These are phyloP conservation scores for Begonia masoniana DNA, from an alignment of 306 rosid species.

Conservation along the genomic window DNA sequence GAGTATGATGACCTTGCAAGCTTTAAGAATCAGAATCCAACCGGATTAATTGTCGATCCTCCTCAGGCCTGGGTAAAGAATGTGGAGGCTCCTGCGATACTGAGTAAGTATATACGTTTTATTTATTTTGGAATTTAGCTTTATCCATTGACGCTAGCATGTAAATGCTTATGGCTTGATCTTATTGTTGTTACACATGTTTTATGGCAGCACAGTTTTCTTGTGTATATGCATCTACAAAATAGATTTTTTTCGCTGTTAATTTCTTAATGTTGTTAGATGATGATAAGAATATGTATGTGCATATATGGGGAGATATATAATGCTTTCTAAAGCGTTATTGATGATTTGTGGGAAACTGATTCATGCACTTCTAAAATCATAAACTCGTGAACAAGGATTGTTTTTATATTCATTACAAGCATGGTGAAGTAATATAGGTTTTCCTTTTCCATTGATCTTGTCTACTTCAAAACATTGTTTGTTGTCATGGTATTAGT, in stretches of 20 bases:
- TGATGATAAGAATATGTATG: too few species aligned
- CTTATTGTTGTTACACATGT: background rate
- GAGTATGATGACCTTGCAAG: conserved; percentile 43
- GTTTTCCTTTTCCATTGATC: background rate
- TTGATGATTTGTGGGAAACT: too few species aligned
- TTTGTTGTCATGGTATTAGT: too few species aligned
- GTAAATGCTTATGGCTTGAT: background rate
- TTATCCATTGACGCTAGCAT: background rate
- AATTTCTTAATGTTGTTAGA: too few species aligned
- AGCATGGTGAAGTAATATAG: background rate
- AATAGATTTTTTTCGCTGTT: too few species aligned
- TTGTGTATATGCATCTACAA: background rate
- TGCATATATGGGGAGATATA: too few species aligned
- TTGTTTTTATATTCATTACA: too few species aligned
- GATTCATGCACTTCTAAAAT: too few species aligned
- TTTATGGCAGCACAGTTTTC: background rate
- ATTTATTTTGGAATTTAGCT: background rate
- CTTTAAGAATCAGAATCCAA: conserved; percentile 23
- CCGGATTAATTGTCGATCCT: conserved; percentile 11
- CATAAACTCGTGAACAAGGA: too few species aligned
- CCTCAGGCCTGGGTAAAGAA: conserved; percentile 22
- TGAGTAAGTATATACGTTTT: conserved; percentile 20
- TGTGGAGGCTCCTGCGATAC: conserved; percentile 21
- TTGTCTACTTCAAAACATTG: too few species aligned
- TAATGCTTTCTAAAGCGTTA: too few species aligned